Base-by-base conservation (phyloP, 257 asterid genomes). In the Lycium barbarum region DNA sequence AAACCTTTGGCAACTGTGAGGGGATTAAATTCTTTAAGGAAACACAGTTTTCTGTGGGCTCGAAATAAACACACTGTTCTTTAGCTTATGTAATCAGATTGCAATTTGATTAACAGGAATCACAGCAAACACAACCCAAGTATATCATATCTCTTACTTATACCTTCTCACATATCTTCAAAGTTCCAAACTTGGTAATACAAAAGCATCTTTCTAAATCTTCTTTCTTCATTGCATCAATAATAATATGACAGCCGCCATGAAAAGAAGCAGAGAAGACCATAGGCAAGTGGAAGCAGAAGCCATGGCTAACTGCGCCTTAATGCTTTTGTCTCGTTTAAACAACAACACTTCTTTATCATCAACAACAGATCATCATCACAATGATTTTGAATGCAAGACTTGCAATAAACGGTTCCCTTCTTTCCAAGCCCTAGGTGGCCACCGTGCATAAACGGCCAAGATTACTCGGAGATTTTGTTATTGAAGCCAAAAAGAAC, bases 341-440 rank as follows among this genome's bases (percentile, higher is more conserved):
- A 20, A 22, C 11, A 43, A 8, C 53, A 68, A 67, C 12, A 67
- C 7, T 13, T 1, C 49, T 67, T 33, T 49, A 6, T 12, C 53
- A 0, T 22, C 58, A 65, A 2, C 36, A 65, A 6, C 36, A 81
- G 5, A 61, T 18, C 61, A 53, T 38, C 83, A 18, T 59, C 58
- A 36, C 2, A 3, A 43, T 81, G 61, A 81, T 13, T 83, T 83
- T 71, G 72, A 71, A 79, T 83, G 86, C 74, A 83, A 57, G 51
- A 83, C 82, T 8, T 72, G 86, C 1, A 55, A 17, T 45, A 55
- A 72, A 61, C 49, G 13, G 0, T 83, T 83, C 0, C 26, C 68
- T 0, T 55, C 86, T 2, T 83, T 83, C 2, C 86, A 83, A 35
- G 86, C 86, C 0, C n/a, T 83, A 0, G 86, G 86, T 0, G 86